phyloP scores from a whole-genome alignment of 2,329 filamentous ascomycete species.

The Colletotrichum eremochloae region DNA sequence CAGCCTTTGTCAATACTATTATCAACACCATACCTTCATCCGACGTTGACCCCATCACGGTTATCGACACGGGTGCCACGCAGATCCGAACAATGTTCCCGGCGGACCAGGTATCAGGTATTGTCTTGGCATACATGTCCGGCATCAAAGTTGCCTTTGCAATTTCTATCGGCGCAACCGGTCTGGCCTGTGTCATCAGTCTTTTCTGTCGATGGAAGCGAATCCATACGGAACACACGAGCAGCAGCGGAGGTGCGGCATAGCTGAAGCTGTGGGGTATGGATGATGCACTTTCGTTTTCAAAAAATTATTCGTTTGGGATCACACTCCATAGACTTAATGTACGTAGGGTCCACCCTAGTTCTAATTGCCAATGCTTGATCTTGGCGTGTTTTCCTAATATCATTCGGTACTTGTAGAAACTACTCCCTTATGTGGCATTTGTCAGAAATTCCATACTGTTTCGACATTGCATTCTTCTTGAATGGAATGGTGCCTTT shows the following conservation, averaged over 20 bases:
- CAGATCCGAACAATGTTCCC: constrained; percentile 64
- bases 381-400: no score
- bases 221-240: not conserved
- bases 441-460: no score
- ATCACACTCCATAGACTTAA: no score
- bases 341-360: no score
- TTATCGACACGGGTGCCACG: constrained; percentile 60
- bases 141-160: constrained; percentile 69
- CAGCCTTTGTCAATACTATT: constrained; percentile 55
- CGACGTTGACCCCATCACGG: constrained; percentile 47
- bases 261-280: not conserved
- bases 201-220: constrained; percentile 41
- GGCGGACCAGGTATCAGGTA: constrained; percentile 59
- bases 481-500: no score
- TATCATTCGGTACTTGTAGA: no score
- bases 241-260: not conserved
- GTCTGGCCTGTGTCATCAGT: constrained; percentile 48
- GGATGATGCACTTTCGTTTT: no score
- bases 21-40: constrained; percentile 39
- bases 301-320: no score
- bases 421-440: no score
- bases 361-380: no score
- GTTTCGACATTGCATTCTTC: not conserved
- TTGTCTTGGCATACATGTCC: constrained; percentile 56
- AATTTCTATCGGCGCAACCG: constrained; percentile 60